A percentile compares a stretch with the other conserved stretches of the same genome.
These are phyloP conservation scores for Glycine latifolia DNA, from an alignment of 306 rosid genomes.

Conservation along the genomic window DNA sequence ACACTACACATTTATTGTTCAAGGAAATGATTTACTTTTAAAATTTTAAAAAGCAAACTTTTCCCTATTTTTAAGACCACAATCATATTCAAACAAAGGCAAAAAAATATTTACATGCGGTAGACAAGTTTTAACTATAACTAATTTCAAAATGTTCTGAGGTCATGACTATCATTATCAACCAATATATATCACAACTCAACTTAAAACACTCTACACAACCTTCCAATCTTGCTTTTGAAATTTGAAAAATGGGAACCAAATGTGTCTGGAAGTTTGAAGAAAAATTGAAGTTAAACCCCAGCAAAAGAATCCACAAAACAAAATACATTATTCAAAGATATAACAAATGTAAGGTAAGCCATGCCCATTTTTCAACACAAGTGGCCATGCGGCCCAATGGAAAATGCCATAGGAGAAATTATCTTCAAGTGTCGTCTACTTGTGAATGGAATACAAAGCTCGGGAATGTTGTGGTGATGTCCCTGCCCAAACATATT, in stretches of 20 bases:
- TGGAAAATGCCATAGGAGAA: conserved; percentile 41
- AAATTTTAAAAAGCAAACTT: too few species aligned
- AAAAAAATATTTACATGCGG: too few species aligned
- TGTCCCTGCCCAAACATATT: conserved; percentile 71
- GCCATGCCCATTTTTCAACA: conserved; percentile 39
- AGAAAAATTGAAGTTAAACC: conserved; percentile 42
- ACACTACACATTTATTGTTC: too few species aligned
- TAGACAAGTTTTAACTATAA: not conserved
- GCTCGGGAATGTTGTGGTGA: conserved; percentile 95
- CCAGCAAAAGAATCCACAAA: conserved; percentile 42
- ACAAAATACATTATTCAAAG: conserved; percentile 48
- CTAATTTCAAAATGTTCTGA: not conserved
- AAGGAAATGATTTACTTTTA: too few species aligned
- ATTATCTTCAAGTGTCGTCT: conserved; percentile 70
- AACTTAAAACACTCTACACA: conserved; percentile 1
- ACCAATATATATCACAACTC: not conserved
- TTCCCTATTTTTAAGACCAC: not conserved
- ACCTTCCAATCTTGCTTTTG: not conserved
- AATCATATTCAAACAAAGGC: not conserved
- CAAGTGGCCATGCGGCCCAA: conserved; percentile 31
- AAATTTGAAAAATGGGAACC: conserved; percentile 19
- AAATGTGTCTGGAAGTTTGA: conserved; percentile 6
- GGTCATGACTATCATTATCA: too few species aligned
- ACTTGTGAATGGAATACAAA: conserved; percentile 95
- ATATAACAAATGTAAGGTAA: conserved; percentile 30